phyloP scores from a whole-genome alignment of 2,329 filamentous ascomycete genomes.

The Plectosphaerella cucumerina region DNA sequence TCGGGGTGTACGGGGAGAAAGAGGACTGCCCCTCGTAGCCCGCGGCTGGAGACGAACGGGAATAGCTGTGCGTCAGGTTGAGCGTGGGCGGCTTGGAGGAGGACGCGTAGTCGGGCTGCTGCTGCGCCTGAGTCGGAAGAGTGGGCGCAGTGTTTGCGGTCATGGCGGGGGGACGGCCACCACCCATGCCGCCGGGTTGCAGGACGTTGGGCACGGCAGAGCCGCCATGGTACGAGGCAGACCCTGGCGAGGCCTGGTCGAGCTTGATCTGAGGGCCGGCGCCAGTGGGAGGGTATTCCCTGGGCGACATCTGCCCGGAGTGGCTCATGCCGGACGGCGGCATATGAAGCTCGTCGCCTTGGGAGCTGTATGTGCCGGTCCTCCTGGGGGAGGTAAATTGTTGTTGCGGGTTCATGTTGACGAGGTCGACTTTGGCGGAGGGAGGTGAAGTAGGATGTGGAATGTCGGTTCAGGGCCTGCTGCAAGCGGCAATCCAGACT shows the following conservation, averaged over 20 bases:
- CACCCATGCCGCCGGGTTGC: slow-evolving; percentile 47
- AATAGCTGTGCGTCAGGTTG: slow-evolving; percentile 69
- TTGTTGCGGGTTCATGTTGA: slow-evolving; percentile 18
- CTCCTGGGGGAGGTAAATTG: slow-evolving; percentile 32
- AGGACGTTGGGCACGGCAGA: slow-evolving; percentile 53
- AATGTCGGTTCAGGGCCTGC: not conserved
- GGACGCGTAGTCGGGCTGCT: slow-evolving; percentile 50
- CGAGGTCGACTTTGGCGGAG: not conserved
- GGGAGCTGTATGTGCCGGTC: slow-evolving; percentile 31
- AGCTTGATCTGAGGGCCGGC: slow-evolving; percentile 47
- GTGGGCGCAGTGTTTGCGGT: slow-evolving; percentile 40
- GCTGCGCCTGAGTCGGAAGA: slow-evolving; percentile 36
- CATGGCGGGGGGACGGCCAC: slow-evolving; percentile 29
- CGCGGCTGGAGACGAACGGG: slow-evolving; percentile 74
- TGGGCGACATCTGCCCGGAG: slow-evolving; percentile 39
- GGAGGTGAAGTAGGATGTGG: not conserved
- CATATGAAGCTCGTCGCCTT: slow-evolving; percentile 54
- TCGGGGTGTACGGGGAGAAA: slow-evolving; percentile 50
- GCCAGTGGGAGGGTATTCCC: slow-evolving; percentile 35
- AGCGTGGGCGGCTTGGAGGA: slow-evolving; percentile 64
- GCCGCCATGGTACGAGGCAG: slow-evolving; percentile 33
- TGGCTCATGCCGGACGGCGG: slow-evolving; percentile 36
- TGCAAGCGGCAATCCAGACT: not conserved
- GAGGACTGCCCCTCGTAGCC: slow-evolving; percentile 51
- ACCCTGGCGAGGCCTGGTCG: slow-evolving; percentile 34